Evolutionary conservation across 2,329 filamentous ascomycete species (phyloP).

Genomic region (Stylonectria norvegica): DNA sequence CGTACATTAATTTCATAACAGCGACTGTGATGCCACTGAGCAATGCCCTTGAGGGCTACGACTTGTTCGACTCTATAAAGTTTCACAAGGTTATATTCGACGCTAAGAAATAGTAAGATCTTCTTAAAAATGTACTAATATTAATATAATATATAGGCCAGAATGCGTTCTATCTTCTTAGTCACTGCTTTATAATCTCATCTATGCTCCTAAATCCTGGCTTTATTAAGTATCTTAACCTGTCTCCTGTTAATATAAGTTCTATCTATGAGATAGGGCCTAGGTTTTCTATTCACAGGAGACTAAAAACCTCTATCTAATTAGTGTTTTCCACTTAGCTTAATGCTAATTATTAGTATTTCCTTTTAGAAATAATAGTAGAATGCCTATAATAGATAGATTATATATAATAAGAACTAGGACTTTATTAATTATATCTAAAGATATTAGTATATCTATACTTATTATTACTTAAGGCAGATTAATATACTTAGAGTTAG

Average conservation of each 20-base stretch:
- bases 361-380: slow-evolving; percentile 4
- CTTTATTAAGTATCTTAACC: slow-evolving; percentile 3
- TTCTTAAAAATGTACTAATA: too few relatives aligned
- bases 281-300: slow-evolving; percentile 1
- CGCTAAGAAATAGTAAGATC: slow-evolving; percentile 8
- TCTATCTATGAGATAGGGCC: slow-evolving; percentile 7
- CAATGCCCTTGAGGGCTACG: slow-evolving; percentile 61
- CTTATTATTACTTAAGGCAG: slow-evolving; percentile 8
- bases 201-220: too few relatives aligned
- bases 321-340: slow-evolving; percentile 1
- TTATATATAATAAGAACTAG: slow-evolving; percentile 18
- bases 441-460: slow-evolving; percentile 4
- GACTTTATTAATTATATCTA: slow-evolving; percentile 13
- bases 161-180: too few relatives aligned
- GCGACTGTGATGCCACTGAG: slow-evolving; percentile 65
- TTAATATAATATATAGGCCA: too few relatives aligned
- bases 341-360: slow-evolving; percentile 2
- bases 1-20: slow-evolving; percentile 65
- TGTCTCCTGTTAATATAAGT: slow-evolving; percentile 6
- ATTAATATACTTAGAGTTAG: slow-evolving; percentile 15
- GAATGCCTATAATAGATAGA: slow-evolving; percentile 1
- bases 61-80: slow-evolving; percentile 65
- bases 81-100: slow-evolving; percentile 68
- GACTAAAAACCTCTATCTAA: slow-evolving; percentile 7
- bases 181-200: too few relatives aligned